Base-by-base conservation (phyloP, 352 stramenopile genomes). In the Phytopythium aichiense region DNA sequence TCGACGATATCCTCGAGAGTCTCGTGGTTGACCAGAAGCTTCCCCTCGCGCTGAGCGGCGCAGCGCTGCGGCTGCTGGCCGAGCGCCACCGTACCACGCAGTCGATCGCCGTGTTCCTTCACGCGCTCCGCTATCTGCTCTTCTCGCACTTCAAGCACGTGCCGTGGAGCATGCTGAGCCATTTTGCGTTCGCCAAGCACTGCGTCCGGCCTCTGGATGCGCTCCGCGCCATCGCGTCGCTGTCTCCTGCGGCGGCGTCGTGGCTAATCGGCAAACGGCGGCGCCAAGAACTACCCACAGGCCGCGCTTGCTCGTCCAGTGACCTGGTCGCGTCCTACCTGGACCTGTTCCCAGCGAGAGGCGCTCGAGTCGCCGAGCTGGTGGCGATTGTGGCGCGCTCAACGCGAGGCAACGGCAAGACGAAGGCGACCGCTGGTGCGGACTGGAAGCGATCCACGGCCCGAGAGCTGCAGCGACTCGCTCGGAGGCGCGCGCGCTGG, bases 1-100 rank as follows among this genome's bases (percentile, higher is more conserved):
- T 91, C 49, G 69, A 89, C 28, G 75, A 91, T 61, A 81, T 95
- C 35, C 28, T 92, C 15, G 83, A 95, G 46, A 63, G 73, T 7
- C 71, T 95, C 13, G 71, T 94, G 4, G 82, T 93, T 8, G 68
- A 88, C 18, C 70, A 74, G 20, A 76, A 84, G 33, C 68, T 91
- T 9, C 84, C 87, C 1, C 56, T 95, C 30, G 65, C 61, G 28
- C 59, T 92, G 2, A 73, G 65, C 2, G 81, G 84, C 12, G 42
- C 77, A 30, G 71, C 87, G 1, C 58, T 94, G 20, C 73, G 61
- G 38, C 67, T 73, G 49, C 62, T 95, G 13, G 71, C 79, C 1
- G 63, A 60, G 11, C 74, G 75, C 11, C 78, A 90, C 50, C 66
- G 74, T 37, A 77, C 69, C 12, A 79, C 83, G n/a, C 85, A 91